Evolutionary conservation across 108 stramenopile genomes (phyloP).

Genomic region (Cyclotella sp.): DNA sequence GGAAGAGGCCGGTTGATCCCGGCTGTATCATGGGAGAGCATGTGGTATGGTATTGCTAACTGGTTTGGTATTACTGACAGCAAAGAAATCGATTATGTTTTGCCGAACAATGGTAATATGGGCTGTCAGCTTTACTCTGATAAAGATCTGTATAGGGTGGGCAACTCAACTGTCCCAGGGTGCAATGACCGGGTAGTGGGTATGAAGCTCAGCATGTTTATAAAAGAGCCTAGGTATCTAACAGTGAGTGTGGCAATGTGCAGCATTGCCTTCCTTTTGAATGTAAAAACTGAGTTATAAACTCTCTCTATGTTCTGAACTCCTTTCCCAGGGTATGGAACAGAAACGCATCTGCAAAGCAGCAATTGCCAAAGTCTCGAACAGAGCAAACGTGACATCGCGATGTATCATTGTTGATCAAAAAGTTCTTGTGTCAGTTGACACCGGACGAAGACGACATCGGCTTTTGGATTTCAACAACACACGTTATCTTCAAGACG

Average conservation of each 20-base stretch:
- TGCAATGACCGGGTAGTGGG: conserved; percentile 17
- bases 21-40: conserved; percentile 68
- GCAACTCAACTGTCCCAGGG: conserved; percentile 15
- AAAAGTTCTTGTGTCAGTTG: conserved; percentile 18
- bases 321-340: conserved; percentile 4
- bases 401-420: conserved; percentile 34
- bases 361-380: conserved; percentile 15
- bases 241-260: background rate
- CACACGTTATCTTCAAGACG: conserved; percentile 2
- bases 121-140: conserved; percentile 28
- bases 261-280: no score
- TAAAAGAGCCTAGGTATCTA: conserved; percentile 23
- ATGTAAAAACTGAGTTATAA: no score
- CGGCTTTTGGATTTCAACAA: conserved; percentile 4
- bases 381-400: conserved; percentile 23
- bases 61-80: conserved; percentile 26
- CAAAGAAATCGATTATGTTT: conserved; percentile 13
- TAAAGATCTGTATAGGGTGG: conserved; percentile 10
- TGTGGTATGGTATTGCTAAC: conserved; percentile 48
- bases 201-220: conserved; percentile 17
- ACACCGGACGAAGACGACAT: background rate
- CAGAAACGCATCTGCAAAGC: conserved; percentile 25
- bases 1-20: conserved; percentile 69
- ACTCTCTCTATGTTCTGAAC: no score
- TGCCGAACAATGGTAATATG: conserved; percentile 32